Conservation (phyloP, 139 green algal species). For the Nannochloris sp. region DNA sequence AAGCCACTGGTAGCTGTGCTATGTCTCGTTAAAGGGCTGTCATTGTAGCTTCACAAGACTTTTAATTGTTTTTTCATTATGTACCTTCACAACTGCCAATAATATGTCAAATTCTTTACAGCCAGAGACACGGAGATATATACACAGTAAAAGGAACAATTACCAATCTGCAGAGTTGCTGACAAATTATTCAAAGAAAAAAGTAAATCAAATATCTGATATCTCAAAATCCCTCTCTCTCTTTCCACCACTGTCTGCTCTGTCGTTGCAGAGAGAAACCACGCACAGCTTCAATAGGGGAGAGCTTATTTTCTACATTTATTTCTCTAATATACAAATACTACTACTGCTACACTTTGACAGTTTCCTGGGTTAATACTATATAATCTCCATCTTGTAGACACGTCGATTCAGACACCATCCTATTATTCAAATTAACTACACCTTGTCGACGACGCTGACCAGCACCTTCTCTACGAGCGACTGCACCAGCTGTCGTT, state of each 20-base stretch:
- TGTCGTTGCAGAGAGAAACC: too few relatives aligned
- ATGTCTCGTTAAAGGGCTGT: too few relatives aligned
- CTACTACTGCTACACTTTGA: constrained; percentile 23
- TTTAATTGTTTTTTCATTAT: too few relatives aligned
- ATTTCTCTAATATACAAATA: background rate
- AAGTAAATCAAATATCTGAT: too few relatives aligned
- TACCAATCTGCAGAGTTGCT: background rate
- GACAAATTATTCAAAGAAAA: background rate
- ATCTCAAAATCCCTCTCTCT: too few relatives aligned
- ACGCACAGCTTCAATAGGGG: background rate
- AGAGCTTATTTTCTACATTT: background rate
- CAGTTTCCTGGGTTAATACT: constrained; percentile 51
- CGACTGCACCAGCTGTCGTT: constrained; percentile 61
- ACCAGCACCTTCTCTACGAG: constrained; percentile 3
- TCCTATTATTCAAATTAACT: constrained; percentile 84
- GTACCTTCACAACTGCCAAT: too few relatives aligned
- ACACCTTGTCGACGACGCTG: constrained; percentile 13
- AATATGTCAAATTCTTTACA: too few relatives aligned
- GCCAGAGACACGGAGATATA: too few relatives aligned
- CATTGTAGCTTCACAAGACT: too few relatives aligned
- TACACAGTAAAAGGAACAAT: background rate
- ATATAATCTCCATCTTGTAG: constrained; percentile 78
- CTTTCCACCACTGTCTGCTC: too few relatives aligned
- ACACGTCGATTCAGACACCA: constrained; percentile 61
- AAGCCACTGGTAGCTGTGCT: too few relatives aligned